Conservation (phyloP, 2,329 filamentous ascomycete genomes). For the Diaporthe vexans region DNA sequence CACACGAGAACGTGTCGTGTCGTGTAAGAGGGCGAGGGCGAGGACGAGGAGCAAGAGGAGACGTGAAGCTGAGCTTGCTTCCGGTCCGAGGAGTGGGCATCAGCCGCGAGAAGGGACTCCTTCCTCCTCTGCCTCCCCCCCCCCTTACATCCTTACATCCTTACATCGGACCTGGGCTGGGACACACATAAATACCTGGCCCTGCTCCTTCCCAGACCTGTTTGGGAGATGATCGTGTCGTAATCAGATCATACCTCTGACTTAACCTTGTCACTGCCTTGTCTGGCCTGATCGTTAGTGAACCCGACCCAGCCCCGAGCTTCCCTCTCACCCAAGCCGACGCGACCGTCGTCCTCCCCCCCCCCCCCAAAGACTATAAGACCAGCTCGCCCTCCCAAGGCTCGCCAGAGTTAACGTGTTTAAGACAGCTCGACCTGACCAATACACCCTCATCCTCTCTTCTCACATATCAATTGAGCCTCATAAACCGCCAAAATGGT, state of each 20-base stretch:
- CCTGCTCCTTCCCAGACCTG: constrained; percentile 26
- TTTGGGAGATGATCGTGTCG: background rate
- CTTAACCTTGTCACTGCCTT: constrained; percentile 15
- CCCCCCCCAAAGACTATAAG: constrained; percentile 32
- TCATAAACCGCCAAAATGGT: constrained; percentile 45
- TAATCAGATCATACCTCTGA: constrained; percentile 18
- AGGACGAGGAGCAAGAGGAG: background rate
- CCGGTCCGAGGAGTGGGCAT: background rate
- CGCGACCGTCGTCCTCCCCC: background rate
- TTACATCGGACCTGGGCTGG: constrained; percentile 3
- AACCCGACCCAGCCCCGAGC: constrained; percentile 32
- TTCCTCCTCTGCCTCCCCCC: background rate
- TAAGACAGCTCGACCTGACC: background rate
- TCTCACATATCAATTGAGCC: constrained; percentile 21
- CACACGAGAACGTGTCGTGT: constrained; percentile 5
- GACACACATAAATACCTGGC: constrained; percentile 38
- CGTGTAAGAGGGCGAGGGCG: background rate
- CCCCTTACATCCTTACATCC: background rate
- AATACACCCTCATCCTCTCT: background rate
- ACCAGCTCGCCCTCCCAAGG: constrained; percentile 1
- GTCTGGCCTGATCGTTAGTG: constrained; percentile 11
- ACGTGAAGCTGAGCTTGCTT: background rate
- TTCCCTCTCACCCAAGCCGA: background rate
- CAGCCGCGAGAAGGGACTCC: background rate
- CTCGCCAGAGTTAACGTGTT: background rate